Evolutionary conservation across 805 yeast genomes (phyloP), one percentile per base, ranked within the genome.

Genomic region (Tetrapisispora fleetii): DNA sequence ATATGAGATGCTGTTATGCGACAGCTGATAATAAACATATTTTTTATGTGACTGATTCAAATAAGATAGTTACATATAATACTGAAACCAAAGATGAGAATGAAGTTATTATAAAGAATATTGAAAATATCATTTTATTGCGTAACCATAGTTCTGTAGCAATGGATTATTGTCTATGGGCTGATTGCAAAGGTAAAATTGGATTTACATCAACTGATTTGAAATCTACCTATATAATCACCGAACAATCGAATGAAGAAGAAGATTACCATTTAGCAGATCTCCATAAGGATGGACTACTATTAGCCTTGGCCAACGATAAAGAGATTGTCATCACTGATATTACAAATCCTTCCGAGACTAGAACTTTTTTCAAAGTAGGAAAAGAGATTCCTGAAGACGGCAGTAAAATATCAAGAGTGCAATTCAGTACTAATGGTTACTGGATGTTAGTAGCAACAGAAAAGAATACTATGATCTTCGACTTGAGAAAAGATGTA

Each of bases 261-360:
- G 14, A 42, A 7, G 40, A 18, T 7, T 45, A 46, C 32, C 14
- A 9, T 14, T 16, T 8, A 16, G 43, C 43, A 18, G 43, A 39
- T 35, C 2, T 67, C 17, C 75, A 71, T 50, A 66, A 63, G 37
- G 75, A 71, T 53, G 74, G 75, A 5, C 43, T 63, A 3, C 45
- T 70, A 21, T 40, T 70, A 10, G 69, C 70, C 6, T 42, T 62
- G 27, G 55, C 45, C 8, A 45, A 45, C 24, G 40, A 24, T 5
- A 45, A 40, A 43, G 41, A 45, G n/a, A 37, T 60, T 18, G 38
- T 48, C 13, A 45, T 59, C 3, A 37, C 46, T 11, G 54, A 56
- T 45, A 21, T 62, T n/a, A 42, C 49, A 9, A 43, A 52, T 10
- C 52, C 58, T 16, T 17, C 36, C 11, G 56, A 49, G 13, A 33